Percentiles rank a stretch among this genome's conserved stretches.
These are phyloP conservation scores for Claviceps humidiphila DNA, from an alignment of 2,329 filamentous ascomycete species.

Conservation along the genomic window DNA sequence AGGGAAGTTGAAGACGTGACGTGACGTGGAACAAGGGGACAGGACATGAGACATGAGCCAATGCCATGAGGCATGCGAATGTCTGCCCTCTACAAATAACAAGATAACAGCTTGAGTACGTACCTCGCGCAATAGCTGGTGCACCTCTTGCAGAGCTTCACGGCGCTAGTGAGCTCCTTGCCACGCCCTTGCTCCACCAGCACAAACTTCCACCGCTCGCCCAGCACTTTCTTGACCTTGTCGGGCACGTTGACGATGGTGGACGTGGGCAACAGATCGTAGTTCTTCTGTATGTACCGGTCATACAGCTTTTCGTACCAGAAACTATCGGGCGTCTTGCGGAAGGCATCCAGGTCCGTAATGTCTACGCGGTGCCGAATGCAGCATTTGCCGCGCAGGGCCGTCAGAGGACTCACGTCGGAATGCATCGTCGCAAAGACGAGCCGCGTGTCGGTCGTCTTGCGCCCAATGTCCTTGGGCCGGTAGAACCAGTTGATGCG, in stretches of 20 bases:
- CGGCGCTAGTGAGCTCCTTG: conserved; percentile 89
- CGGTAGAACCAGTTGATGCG: conserved; percentile 98
- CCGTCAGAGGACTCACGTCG: conserved; percentile 83
- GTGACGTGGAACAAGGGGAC: not conserved
- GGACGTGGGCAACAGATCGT: conserved; percentile 86
- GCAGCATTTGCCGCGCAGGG: conserved; percentile 83
- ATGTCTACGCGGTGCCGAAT: conserved; percentile 86
- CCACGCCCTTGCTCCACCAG: conserved; percentile 85
- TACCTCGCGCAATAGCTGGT: conserved; percentile 82
- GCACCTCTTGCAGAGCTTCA: conserved; percentile 93
- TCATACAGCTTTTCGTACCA: conserved; percentile 98
- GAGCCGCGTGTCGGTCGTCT: conserved; percentile 77
- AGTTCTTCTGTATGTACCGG: conserved; percentile 94
- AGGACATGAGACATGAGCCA: not conserved
- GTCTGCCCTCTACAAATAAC: not conserved
- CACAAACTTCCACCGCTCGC: conserved; percentile 94
- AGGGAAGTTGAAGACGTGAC: conserved; percentile 2
- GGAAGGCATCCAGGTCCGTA: conserved; percentile 66
- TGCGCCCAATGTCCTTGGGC: conserved; percentile 87
- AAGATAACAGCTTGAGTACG: conserved; percentile 9
- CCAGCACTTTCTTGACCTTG: conserved; percentile 87
- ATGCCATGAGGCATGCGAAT: no score
- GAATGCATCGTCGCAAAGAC: conserved; percentile 98
- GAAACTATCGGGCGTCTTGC: conserved; percentile 74
- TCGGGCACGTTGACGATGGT: conserved; percentile 93